Percentiles rank a stretch among this genome's conserved stretches.
Conservation (phyloP, 208 protist genomes). For the Endotrypanum monterogeii region DNA sequence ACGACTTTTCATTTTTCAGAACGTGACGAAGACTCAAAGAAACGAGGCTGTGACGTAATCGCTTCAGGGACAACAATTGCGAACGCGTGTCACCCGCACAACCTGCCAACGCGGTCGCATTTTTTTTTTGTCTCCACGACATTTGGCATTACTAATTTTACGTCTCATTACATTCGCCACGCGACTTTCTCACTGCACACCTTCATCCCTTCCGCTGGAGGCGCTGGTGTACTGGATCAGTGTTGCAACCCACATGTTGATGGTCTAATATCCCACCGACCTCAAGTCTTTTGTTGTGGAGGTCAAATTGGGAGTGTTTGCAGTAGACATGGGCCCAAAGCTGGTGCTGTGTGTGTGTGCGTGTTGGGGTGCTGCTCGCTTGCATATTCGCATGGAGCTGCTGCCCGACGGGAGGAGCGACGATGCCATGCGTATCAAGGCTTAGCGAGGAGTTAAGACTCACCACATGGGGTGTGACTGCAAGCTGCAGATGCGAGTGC, state of each 20-base stretch:
- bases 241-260: slow-evolving; percentile 30
- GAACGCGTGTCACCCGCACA: too few relatives aligned
- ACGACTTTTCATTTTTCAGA: too few relatives aligned
- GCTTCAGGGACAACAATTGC: too few relatives aligned
- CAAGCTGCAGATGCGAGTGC: neutral
- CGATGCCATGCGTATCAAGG: slow-evolving; percentile 41
- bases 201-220: slow-evolving; percentile 24
- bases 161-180: slow-evolving; percentile 2
- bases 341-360: slow-evolving; percentile 39
- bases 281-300: slow-evolving; percentile 15
- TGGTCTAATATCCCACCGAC: slow-evolving; percentile 24
- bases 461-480: slow-evolving; percentile 5
- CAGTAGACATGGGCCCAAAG: slow-evolving; percentile 46
- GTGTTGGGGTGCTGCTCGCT: slow-evolving; percentile 27
- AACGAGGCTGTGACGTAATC: too few relatives aligned
- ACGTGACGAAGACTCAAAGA: too few relatives aligned
- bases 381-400: slow-evolving; percentile 22
- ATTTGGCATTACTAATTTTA: neutral
- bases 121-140: neutral
- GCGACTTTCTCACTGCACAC: slow-evolving; percentile 19
- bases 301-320: slow-evolving; percentile 32
- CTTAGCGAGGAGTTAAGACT: slow-evolving; percentile 43
- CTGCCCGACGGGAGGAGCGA: slow-evolving; percentile 37
- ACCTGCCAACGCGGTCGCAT: too few relatives aligned
- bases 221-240: slow-evolving; percentile 23